A percentile compares a stretch with the other conserved stretches of the same genome.
Conservation (phyloP, 1,139 yeast genomes). For the Pichia sp. region DNA sequence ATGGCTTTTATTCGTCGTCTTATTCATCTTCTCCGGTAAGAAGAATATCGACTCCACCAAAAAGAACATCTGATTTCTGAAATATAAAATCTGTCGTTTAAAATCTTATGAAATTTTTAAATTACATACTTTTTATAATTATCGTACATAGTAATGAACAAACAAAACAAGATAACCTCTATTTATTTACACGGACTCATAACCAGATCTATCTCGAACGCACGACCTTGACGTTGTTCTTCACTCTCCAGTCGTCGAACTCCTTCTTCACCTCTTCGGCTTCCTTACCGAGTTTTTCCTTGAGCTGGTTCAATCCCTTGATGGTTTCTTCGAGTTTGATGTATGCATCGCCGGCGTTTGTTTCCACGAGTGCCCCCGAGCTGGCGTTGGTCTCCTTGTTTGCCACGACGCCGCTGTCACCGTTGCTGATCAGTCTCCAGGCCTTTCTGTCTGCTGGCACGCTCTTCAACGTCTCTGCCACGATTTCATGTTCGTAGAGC, state of each 20-base stretch:
- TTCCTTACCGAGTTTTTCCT: slow-evolving; percentile 45
- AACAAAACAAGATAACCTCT: no score
- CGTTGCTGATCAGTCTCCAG: slow-evolving; percentile 90
- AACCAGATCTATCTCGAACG: slow-evolving; percentile 2
- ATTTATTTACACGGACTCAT: no score
- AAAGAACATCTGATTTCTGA: slow-evolving; percentile 21
- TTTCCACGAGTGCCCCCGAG: slow-evolving; percentile 66
- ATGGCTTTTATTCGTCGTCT: slow-evolving; percentile 72
- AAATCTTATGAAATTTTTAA: not conserved
- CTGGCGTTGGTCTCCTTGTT: not conserved
- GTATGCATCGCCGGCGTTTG: slow-evolving; percentile 71
- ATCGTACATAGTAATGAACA: slow-evolving; percentile 1
- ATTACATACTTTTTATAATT: not conserved
- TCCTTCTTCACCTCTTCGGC: slow-evolving; percentile 48
- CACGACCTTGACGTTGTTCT: slow-evolving; percentile 58
- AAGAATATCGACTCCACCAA: slow-evolving; percentile 16
- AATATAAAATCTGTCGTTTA: slow-evolving; percentile 14
- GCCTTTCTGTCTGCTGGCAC: slow-evolving; percentile 67
- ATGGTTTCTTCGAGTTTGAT: slow-evolving; percentile 65
- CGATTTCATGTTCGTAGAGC: slow-evolving; percentile 50
- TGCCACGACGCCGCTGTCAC: slow-evolving; percentile 10
- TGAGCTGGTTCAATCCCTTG: slow-evolving; percentile 43
- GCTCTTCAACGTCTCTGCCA: slow-evolving; percentile 51
- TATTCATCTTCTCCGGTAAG: slow-evolving; percentile 49
- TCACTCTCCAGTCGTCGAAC: slow-evolving; percentile 67